Percentiles rank a stretch among this genome's conserved stretches.
These are phyloP conservation scores for Cladosporium halotolerans DNA, from an alignment of 2,329 filamentous ascomycete genomes.

Conservation along the genomic window DNA sequence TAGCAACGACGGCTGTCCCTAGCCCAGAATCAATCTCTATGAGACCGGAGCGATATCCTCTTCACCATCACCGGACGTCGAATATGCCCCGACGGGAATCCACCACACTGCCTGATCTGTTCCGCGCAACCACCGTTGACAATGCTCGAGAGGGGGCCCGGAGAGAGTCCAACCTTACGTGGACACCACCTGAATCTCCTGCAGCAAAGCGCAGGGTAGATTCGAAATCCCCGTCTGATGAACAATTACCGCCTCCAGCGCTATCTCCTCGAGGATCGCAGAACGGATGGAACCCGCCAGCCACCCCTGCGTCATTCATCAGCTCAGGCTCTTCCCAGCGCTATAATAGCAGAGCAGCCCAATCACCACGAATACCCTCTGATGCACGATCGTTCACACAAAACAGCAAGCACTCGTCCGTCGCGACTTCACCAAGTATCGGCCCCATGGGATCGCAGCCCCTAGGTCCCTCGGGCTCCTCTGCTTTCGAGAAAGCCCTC, in stretches of 20 bases:
- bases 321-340: background rate
- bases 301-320: constrained; percentile 5
- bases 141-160: constrained; percentile 14
- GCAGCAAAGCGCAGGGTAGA: constrained; percentile 1
- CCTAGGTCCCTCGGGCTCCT: background rate
- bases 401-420: background rate
- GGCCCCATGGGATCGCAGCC: background rate
- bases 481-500: constrained; percentile 35
- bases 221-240: background rate
- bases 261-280: background rate
- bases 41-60: background rate
- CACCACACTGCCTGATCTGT: constrained; percentile 20
- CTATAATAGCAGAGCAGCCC: background rate
- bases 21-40: background rate
- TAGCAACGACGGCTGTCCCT: background rate
- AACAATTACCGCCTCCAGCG: background rate
- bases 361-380: background rate
- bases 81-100: constrained; percentile 20
- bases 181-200: background rate
- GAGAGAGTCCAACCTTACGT: background rate
- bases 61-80: background rate
- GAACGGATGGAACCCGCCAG: background rate
- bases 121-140: constrained; percentile 15
- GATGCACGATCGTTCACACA: background rate
- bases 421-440: background rate